Evolutionary conservation across 768 basidiomycete genomes (phyloP).

Genomic region (Rossbeevera mucosa): DNA sequence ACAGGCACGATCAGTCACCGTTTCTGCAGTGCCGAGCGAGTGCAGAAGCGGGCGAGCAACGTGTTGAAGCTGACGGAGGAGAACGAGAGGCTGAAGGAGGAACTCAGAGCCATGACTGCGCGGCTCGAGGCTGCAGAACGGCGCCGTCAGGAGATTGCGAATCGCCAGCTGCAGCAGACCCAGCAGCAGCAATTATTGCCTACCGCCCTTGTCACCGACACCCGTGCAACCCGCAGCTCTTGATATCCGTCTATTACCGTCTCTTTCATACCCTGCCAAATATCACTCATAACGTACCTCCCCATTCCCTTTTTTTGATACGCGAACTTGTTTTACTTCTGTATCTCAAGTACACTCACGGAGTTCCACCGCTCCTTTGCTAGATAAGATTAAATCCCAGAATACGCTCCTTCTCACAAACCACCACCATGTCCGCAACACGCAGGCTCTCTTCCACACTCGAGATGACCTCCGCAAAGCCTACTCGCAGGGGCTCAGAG

Average conservation of each 20-base stretch:
- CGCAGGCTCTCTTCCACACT: conserved; percentile 27
- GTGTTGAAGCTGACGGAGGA: conserved; percentile 73
- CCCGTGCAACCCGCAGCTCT: conserved; percentile 14
- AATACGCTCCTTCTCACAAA: not conserved
- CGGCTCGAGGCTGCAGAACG: conserved; percentile 72
- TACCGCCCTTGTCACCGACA: conserved; percentile 8
- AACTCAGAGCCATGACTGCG: conserved; percentile 71
- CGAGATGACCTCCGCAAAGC: conserved; percentile 31
- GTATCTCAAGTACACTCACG: conserved; percentile 2
- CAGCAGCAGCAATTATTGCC: conserved; percentile 12
- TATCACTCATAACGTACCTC: conserved; percentile 18
- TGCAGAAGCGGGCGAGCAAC: conserved; percentile 72
- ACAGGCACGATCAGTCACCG: conserved; percentile 32
- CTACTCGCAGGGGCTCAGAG: conserved; percentile 44
- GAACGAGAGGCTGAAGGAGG: conserved; percentile 72
- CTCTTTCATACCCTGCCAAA: conserved; percentile 19
- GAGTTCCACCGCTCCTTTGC: not conserved
- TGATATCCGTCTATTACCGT: conserved; percentile 29
- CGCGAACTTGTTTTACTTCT: not conserved
- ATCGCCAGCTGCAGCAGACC: conserved; percentile 34
- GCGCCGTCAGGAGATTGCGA: conserved; percentile 42
- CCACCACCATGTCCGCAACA: conserved; percentile 18
- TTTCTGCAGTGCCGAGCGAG: conserved; percentile 29
- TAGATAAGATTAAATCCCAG: conserved; percentile 15
- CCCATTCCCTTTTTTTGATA: conserved; percentile 4